Base-by-base conservation (phyloP, 257 asterid genomes). In the Jacaranda mimosifolia region DNA sequence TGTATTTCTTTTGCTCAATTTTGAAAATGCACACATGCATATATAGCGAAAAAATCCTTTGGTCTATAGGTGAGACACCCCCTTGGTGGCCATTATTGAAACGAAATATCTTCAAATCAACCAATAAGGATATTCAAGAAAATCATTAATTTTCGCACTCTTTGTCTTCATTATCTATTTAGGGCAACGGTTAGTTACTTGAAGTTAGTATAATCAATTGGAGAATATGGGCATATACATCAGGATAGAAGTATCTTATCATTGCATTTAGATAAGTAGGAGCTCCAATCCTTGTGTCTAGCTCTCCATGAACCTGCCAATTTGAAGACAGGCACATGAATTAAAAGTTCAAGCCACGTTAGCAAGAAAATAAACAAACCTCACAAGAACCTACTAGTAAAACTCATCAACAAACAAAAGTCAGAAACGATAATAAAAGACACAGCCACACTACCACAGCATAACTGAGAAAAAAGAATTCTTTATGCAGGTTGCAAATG, bases 271-370 rank as follows among this genome's bases (percentile, higher is more conserved):
- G 65, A 74, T 51, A 81, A 78, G 86, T 89, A 8, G 98, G 97
- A 65, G 90, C 86, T 72, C 94, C 98, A 74, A 83, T 77, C 83
- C 77, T 86, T 6, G 99, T 95, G 84, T 95, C 97, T 19, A 95
- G 89, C 81, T 95, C 99, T 64, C 97, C 99, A 78, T 82, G 79
- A 87, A 92, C 72, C 97, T 89, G 89, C 77, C 80, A 75, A 63
- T 75, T 63, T 6, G 58, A 77, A 73, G 21, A 68, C 43, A 71
- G 3, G 9, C 73, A 77, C 68, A 68, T 5, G 48, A 80, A 59
- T 53, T 40, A 14, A 19, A 19, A 18, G 72, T 69, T 39, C 66
- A 55, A 74, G 59, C 65, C 18, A 56, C 43, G 71, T 19, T 15
- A 80, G 60, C n/a, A n/a, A 9, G 26, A 7, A 9, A 39, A 39